Percentiles rank a stretch among this genome's conserved stretches.
Conservation (phyloP, 2,329 filamentous ascomycete species). For the Trichoderma gracile region DNA sequence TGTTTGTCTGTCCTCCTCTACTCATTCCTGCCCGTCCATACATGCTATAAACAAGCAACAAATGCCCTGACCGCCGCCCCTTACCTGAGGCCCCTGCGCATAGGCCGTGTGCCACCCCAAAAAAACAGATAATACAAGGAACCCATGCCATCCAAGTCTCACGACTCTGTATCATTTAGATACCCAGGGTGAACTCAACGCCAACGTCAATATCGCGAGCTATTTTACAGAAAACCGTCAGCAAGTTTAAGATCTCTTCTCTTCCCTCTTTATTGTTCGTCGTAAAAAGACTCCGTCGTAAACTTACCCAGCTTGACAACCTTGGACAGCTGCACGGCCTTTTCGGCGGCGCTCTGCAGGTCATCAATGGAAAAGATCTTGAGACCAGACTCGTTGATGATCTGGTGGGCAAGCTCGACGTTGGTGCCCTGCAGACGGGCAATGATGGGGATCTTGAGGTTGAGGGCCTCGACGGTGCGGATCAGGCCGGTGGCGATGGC, state of each 20-base stretch:
- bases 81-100: constrained; percentile 23
- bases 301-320: constrained; percentile 93
- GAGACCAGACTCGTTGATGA: constrained; percentile 93
- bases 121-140: constrained; percentile 35
- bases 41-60: constrained; percentile 20
- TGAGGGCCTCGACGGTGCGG: constrained; percentile 89
- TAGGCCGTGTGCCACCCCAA: constrained; percentile 26
- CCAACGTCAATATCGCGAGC: constrained; percentile 96
- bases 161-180: constrained; percentile 56
- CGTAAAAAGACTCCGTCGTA: constrained; percentile 30
- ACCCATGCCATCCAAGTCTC: constrained; percentile 23
- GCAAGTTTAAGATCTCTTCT: constrained; percentile 8
- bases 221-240: constrained; percentile 36
- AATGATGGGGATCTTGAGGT: constrained; percentile 95
- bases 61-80: constrained; percentile 22
- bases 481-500: constrained; percentile 96
- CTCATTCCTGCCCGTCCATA: neutral
- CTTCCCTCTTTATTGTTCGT: neutral
- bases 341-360: constrained; percentile 94
- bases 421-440: constrained; percentile 98
- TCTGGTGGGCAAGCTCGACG: constrained; percentile 89
- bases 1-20: neutral
- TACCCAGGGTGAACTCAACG: constrained; percentile 92
- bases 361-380: constrained; percentile 99
- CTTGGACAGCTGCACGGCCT: constrained; percentile 98